Percentiles rank a stretch among this genome's conserved stretches.
Conservation (phyloP, 768 basidiomycete species). For the Tephrocybe rancida region DNA sequence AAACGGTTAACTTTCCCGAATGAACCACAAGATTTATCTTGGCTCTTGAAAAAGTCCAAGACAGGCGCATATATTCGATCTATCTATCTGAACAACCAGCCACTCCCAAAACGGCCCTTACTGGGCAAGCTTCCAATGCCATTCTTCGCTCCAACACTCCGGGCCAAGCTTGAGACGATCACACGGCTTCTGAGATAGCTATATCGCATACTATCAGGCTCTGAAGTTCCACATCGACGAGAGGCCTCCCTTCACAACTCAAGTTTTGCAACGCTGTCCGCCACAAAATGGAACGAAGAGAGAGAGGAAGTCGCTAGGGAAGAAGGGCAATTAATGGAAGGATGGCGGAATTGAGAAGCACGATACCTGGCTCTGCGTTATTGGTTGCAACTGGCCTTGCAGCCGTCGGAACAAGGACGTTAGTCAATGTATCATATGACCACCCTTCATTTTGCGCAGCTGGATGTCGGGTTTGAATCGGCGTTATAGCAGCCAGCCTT, state of each 20-base stretch:
- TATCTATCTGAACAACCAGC: constrained; percentile 15
- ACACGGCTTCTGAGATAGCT: constrained; percentile 3
- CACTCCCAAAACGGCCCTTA: constrained; percentile 2
- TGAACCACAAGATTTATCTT: constrained; percentile 14
- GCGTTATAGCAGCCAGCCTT: neutral
- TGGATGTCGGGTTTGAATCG: constrained; percentile 19
- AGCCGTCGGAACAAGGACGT: constrained; percentile 44
- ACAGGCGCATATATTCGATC: constrained; percentile 12
- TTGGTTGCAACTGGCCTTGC: constrained; percentile 8
- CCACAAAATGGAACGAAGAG: constrained; percentile 49
- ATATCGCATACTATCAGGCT: neutral
- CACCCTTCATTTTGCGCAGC: constrained; percentile 49
- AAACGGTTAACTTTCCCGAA: neutral
- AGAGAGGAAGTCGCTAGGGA: constrained; percentile 47
- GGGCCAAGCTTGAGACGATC: constrained; percentile 7
- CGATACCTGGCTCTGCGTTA: constrained; percentile 11
- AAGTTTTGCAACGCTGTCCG: constrained; percentile 54
- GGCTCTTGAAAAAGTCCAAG: constrained; percentile 14
- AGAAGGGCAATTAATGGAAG: neutral
- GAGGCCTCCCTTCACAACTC: constrained; percentile 30
- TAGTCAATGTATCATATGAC: constrained; percentile 49
- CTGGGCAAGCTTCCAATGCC: constrained; percentile 18
- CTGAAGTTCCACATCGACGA: neutral
- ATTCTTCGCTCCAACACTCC: constrained; percentile 20
- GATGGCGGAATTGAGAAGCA: neutral